phyloP scores from a whole-genome alignment of 2,329 filamentous ascomycete species.

The Colletotrichum costaricense region DNA sequence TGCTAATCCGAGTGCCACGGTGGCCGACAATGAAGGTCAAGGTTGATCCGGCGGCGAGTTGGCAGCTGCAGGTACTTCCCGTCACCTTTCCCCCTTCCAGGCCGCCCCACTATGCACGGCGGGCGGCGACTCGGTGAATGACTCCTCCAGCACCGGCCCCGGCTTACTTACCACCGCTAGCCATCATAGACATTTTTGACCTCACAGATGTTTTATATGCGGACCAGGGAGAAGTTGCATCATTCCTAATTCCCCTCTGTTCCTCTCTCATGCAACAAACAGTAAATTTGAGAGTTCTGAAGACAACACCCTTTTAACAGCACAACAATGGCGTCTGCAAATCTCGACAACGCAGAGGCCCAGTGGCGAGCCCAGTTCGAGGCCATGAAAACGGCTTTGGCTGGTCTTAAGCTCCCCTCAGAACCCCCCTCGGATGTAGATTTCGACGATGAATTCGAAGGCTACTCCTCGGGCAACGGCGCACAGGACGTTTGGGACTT shows the following conservation, averaged over 20 bases:
- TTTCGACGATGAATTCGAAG: conserved; percentile 72
- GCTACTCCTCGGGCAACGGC: conserved; percentile 67
- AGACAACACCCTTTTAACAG: not conserved
- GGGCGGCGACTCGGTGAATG: conserved; percentile 18
- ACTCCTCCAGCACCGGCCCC: conserved; percentile 15
- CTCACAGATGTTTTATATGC: not conserved
- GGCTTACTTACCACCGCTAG: not conserved
- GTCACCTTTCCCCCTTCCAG: not conserved
- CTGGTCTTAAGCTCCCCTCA: conserved; percentile 69
- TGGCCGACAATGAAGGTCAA: not conserved
- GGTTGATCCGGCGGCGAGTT: not conserved
- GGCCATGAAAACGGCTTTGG: conserved; percentile 88
- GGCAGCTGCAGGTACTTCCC: conserved; percentile 4
- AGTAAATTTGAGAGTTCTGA: not conserved
- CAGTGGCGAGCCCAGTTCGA: conserved; percentile 89
- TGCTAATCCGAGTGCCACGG: not conserved
- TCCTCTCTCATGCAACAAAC: not conserved
- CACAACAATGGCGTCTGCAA: conserved; percentile 46
- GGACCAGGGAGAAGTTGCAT: not conserved
- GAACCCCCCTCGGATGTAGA: conserved; percentile 58
- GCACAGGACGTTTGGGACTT: conserved; percentile 94
- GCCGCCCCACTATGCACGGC: not conserved
- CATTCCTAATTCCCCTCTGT: not conserved
- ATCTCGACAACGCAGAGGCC: conserved; percentile 55
- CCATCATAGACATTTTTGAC: conserved; percentile 13